Percentiles rank a stretch among this genome's conserved stretches.
Conservation (phyloP, 306 rosid species). For the Rubus idaeus region DNA sequence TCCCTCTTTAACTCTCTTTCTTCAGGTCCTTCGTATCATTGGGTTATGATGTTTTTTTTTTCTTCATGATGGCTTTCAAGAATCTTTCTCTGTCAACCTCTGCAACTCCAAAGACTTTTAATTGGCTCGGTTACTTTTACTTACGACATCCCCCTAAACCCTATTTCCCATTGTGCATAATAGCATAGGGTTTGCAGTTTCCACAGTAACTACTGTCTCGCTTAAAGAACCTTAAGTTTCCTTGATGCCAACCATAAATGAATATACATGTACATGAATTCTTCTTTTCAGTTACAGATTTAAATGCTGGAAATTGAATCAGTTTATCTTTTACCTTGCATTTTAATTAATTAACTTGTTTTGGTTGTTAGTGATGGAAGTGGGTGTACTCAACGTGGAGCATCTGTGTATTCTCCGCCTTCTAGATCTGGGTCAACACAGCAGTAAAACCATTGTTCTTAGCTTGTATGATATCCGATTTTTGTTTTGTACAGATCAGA, state of each 20-base stretch:
- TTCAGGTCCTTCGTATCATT: conserved; percentile 35
- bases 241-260: background rate
- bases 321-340: background rate
- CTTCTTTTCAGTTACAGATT: background rate
- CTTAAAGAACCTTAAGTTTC: background rate
- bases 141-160: background rate
- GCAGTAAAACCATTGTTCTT: background rate
- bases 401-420: conserved; percentile 3
- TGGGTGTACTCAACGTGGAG: conserved; percentile 1
- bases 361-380: background rate
- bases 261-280: background rate
- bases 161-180: conserved; percentile 2
- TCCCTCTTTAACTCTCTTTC: conserved; percentile 29
- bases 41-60: conserved; percentile 20
- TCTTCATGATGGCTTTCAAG: conserved; percentile 30
- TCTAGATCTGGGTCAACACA: background rate
- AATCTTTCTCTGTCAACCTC: conserved; percentile 51
- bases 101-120: background rate
- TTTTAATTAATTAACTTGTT: background rate
- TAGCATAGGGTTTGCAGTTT: conserved; percentile 23
- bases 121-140: conserved; percentile 15
- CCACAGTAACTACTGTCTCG: background rate
- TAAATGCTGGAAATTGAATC: background rate
- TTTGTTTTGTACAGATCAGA: conserved; percentile 2
- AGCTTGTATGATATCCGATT: background rate